Conservation (phyloP, 306 rosid species). For the Mimosa bimucronata region DNA sequence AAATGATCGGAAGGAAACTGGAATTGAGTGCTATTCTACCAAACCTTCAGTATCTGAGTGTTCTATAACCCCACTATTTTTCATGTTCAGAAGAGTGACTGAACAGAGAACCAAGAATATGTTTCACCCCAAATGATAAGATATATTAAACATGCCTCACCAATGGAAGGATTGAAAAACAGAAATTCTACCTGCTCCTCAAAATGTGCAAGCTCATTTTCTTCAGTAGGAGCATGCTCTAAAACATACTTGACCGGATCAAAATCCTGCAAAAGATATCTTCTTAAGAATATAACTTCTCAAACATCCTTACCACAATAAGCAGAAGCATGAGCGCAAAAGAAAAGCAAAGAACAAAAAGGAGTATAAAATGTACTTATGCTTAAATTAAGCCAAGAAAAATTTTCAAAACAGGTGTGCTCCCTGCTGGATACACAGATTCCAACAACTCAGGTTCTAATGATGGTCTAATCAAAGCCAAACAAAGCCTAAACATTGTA, state of each 20-base stretch:
- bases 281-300: conserved; percentile 28
- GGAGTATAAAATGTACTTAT: background rate
- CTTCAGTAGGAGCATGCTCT: conserved; percentile 78
- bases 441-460: conserved; percentile 25
- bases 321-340: conserved; percentile 31
- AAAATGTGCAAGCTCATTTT: conserved; percentile 68
- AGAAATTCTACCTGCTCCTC: conserved; percentile 78
- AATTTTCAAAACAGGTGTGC: background rate
- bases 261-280: conserved; percentile 69
- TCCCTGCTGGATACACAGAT: conserved; percentile 22
- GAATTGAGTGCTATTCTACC: background rate
- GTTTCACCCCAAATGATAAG: conserved; percentile 20
- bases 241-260: conserved; percentile 86
- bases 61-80: background rate
- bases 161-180: conserved; percentile 28
- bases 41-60: background rate
- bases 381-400: conserved; percentile 8
- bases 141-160: conserved; percentile 18
- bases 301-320: conserved; percentile 9
- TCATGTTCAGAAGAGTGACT: conserved; percentile 13
- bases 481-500: conserved; percentile 16
- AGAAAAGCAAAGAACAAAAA: background rate
- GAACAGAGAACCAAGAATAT: conserved; percentile 4
- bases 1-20: background rate
- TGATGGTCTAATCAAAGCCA: conserved; percentile 26